A percentile compares a stretch with the other conserved stretches of the same genome.
Conservation (phyloP, 257 asterid genomes). For the Capsicum rhomboideum region DNA sequence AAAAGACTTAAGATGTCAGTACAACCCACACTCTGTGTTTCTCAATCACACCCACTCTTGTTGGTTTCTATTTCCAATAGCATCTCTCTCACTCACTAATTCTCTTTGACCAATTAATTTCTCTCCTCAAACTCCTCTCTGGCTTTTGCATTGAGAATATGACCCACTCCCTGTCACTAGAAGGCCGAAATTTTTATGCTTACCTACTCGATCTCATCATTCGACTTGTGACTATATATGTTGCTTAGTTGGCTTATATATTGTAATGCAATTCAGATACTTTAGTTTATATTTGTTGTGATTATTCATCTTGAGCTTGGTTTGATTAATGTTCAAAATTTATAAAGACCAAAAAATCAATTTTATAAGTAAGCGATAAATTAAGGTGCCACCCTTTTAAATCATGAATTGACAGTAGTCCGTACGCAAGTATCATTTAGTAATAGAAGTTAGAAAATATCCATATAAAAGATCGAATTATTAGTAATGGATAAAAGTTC, state of each 20-base stretch:
- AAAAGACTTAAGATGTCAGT: constrained; percentile 19
- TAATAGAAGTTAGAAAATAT: neutral
- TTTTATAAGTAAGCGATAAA: neutral
- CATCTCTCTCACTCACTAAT: neutral
- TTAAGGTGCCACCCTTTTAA: neutral
- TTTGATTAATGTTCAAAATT: too few species aligned
- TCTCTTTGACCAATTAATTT: constrained; percentile 2
- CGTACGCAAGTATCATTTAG: neutral
- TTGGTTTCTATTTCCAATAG: neutral
- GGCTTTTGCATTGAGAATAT: neutral
- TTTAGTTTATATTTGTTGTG: neutral
- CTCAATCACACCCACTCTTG: constrained; percentile 25
- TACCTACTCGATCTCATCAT: neutral
- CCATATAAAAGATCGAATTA: neutral
- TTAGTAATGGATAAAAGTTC: neutral
- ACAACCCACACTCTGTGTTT: constrained; percentile 19
- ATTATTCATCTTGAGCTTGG: neutral
- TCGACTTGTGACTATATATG: neutral
- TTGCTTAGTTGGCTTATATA: neutral
- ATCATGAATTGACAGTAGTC: neutral
- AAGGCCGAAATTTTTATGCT: neutral
- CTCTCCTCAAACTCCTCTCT: neutral
- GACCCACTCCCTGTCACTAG: neutral
- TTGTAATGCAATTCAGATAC: too few species aligned
- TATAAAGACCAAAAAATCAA: too few species aligned